phyloP scores from a whole-genome alignment of 1,139 yeast species.

The Magnusiomyces sp. region DNA sequence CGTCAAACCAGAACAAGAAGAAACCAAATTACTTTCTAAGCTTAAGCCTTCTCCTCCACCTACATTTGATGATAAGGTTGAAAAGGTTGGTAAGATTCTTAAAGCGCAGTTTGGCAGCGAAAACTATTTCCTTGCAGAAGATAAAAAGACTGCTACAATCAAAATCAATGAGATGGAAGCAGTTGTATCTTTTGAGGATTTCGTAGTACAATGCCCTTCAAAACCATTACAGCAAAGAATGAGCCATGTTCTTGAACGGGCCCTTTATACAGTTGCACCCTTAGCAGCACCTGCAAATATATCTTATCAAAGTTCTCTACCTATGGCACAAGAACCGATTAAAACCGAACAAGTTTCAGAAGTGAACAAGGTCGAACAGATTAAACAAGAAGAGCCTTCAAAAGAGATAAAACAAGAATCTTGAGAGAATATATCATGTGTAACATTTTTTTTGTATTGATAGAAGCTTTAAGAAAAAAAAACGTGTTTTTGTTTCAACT shows the following conservation, averaged over 20 bases:
- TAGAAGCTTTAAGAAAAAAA: no score
- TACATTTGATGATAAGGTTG: conserved; percentile 42
- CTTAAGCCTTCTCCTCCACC: conserved; percentile 15
- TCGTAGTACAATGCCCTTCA: conserved; percentile 69
- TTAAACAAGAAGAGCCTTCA: no score
- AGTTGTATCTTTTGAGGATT: conserved; percentile 50
- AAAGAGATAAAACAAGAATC: no score
- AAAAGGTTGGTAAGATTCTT: conserved; percentile 55
- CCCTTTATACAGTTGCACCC: conserved; percentile 78
- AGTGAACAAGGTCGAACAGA: no score
- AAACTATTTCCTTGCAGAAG: conserved; percentile 41
- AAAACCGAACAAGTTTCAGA: no score
- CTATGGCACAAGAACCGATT: no score
- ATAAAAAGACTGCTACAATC: conserved; percentile 43
- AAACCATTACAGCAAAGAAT: conserved; percentile 75
- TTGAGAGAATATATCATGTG: no score
- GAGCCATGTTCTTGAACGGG: conserved; percentile 69
- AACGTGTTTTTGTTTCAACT: no score
- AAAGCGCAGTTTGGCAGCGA: conserved; percentile 80
- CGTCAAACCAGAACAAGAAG: conserved; percentile 13
- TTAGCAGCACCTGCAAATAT: conserved; percentile 32
- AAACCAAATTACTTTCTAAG: no score
- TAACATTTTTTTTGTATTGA: no score
- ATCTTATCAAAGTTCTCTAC: no score
- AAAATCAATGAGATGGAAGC: conserved; percentile 72